phyloP scores from a whole-genome alignment of 805 yeast species.

The Jamesozyma rosinii region DNA sequence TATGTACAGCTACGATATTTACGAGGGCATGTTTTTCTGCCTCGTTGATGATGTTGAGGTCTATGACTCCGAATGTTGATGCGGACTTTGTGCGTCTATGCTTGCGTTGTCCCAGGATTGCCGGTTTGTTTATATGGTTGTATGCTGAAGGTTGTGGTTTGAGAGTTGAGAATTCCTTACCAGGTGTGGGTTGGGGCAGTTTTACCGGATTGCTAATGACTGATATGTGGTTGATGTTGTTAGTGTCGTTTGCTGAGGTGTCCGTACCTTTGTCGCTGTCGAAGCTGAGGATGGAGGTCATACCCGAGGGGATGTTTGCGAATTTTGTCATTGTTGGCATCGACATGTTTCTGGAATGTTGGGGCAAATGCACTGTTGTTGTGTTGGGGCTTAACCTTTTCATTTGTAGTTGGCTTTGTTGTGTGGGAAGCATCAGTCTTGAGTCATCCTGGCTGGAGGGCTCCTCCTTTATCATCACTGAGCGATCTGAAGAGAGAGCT shows the following conservation, averaged over 20 bases:
- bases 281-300: slow-evolving; percentile 20
- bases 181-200: too few species aligned
- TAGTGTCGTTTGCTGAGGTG: background rate
- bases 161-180: background rate
- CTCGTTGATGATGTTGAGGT: slow-evolving; percentile 21
- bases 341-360: slow-evolving; percentile 18
- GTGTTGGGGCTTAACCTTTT: background rate
- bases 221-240: background rate
- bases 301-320: slow-evolving; percentile 7
- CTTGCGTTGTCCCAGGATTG: slow-evolving; percentile 11
- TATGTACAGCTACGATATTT: too few species aligned
- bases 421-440: background rate
- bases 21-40: slow-evolving; percentile 1
- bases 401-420: slow-evolving; percentile 3
- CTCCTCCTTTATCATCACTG: slow-evolving; percentile 23
- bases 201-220: too few species aligned
- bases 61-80: slow-evolving; percentile 25
- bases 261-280: slow-evolving; percentile 2
- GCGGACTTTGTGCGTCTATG: slow-evolving; percentile 25
- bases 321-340: slow-evolving; percentile 14
- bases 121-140: background rate
- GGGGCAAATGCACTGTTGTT: background rate
- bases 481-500: slow-evolving; percentile 28
- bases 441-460: slow-evolving; percentile 6
- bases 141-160: background rate